Evolutionary conservation across 305 asterid species (phyloP), one percentile per base, ranked within the genome.

Genomic region (Nicotiana rustica): DNA sequence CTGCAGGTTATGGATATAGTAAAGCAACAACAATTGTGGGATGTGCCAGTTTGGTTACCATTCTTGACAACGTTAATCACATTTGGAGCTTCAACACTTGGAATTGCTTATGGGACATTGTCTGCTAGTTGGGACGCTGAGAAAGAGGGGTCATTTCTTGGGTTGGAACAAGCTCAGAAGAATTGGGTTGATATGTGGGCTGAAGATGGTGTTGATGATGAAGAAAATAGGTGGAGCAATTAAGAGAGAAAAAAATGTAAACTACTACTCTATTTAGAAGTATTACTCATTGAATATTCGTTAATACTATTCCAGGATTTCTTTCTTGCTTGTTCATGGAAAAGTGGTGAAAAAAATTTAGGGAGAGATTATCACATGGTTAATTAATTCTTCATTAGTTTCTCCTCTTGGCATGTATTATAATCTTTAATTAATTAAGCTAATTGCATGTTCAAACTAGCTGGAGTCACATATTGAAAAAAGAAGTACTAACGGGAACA

Each of bases 131-230:
- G 93, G 94, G 90, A 91, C 71, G 85, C 86, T 8, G 89, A 89
- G 33, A 88, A 86, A n/a, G 85, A 92, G 19, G 98, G 98, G 0
- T 90, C 95, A 3, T 19, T 89, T 77, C 85, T 92, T 18, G 98
- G 97, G 82, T 77, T 94, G 17, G 97, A 94, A 67, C 90, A 94
- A 88, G 87, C 91, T 77, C 90, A 88, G 87, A 88, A 87, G 92
- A 92, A 94, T 80, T 94, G 98, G 98, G 89, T 12, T 65, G 95
- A 90, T 56, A 89, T 94, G 91, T 94, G 97, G 98, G 84, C 84
- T 29, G 97, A 89, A 85, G 97, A 90, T 83, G 88, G 86, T 21
- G 57, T 33, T 41, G 86, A 60, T 17, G 73, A 81, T 2, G 86
- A 67, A 41, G 59, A 56, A 71, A 71, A 71, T 71, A 47, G 21